Evolutionary conservation across 768 basidiomycete genomes (phyloP), one percentile per base, ranked within the genome.

Genomic region (Collybiopsis luxurians): DNA sequence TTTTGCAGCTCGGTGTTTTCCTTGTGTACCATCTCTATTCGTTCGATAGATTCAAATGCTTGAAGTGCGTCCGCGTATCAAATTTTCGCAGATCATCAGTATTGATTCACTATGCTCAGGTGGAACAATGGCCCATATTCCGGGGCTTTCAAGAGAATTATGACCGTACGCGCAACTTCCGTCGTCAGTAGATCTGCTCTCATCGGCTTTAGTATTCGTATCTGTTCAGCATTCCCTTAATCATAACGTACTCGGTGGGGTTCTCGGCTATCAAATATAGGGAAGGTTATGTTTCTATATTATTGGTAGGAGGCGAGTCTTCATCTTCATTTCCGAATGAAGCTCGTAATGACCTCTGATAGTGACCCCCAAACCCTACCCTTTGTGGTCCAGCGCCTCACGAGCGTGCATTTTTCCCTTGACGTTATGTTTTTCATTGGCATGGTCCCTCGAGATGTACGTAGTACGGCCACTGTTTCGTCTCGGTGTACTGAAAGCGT

Each of bases 71-170:
- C n/a, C n/a, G n/a, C n/a, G n/a, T n/a, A n/a, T n/a, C n/a, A n/a
- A n/a, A n/a, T n/a, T n/a, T n/a, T n/a, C n/a, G n/a, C n/a, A n/a
- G n/a, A n/a, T n/a, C n/a, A n/a, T n/a, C n/a, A n/a, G n/a, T n/a
- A n/a, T 43, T 19, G 1, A 11, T 19, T 12, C 19, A 53, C 31
- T 36, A 56, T 15, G 59, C 28, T 23, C 19, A 90, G 89, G 66
- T 90, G 88, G 87, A 82, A 85, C 63, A 79, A 78, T 26, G 87
- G 85, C 1, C 78, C 80, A 2, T 70, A 82, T 57, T 79, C 84
- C 15, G 89, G 88, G 19, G 80, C 87, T 3, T 92, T 92, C 73
- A 92, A 90, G 69, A 82, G 92, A 26, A 65, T 92, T 66, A 92
- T 93, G 91, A 92, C 88, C 36, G 90, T 91, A 59, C 54, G 82